phyloP scores from a whole-genome alignment of 495 filamentous ascomycete genomes.

The Zalerion maritima region DNA sequence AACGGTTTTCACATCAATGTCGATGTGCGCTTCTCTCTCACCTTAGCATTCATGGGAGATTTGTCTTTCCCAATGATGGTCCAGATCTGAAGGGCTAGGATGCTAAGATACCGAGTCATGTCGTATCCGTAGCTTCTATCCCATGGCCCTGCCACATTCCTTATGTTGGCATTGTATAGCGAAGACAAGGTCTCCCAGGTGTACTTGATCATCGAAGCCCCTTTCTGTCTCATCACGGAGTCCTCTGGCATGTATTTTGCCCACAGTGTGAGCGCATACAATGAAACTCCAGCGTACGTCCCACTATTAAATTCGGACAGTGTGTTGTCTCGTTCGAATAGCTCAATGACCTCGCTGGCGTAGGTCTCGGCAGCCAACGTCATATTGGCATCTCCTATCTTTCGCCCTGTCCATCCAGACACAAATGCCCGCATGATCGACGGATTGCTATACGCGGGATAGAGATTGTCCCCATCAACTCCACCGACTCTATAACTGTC shows the following conservation, averaged over 20 bases:
- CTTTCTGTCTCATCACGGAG: slow-evolving; percentile 19
- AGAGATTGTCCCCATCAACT: slow-evolving; percentile 28
- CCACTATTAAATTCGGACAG: slow-evolving; percentile 29
- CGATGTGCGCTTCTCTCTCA: neutral
- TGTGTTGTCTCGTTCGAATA: slow-evolving; percentile 22
- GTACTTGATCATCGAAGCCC: slow-evolving; percentile 12
- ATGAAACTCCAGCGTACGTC: slow-evolving; percentile 29
- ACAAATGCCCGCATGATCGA: slow-evolving; percentile 29
- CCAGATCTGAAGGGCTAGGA: slow-evolving; percentile 25
- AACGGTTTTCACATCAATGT: neutral
- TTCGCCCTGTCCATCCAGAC: slow-evolving; percentile 20
- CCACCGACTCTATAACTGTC: slow-evolving; percentile 29
- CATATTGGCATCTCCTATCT: slow-evolving; percentile 23
- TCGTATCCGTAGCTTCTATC: slow-evolving; percentile 29
- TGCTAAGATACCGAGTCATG: slow-evolving; percentile 26
- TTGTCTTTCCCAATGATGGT: slow-evolving; percentile 18
- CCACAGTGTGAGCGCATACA: slow-evolving; percentile 27
- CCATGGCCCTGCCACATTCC: slow-evolving; percentile 29
- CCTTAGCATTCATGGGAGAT: slow-evolving; percentile 7
- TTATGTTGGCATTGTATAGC: slow-evolving; percentile 23
- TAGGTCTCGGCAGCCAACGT: slow-evolving; percentile 20
- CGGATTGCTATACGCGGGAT: slow-evolving; percentile 28
- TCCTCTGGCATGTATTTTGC: slow-evolving; percentile 20
- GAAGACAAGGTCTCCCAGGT: slow-evolving; percentile 20
- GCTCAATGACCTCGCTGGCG: slow-evolving; percentile 20